phyloP scores from a whole-genome alignment of 2,329 filamentous ascomycete species.

The Cladosporium sp. region DNA sequence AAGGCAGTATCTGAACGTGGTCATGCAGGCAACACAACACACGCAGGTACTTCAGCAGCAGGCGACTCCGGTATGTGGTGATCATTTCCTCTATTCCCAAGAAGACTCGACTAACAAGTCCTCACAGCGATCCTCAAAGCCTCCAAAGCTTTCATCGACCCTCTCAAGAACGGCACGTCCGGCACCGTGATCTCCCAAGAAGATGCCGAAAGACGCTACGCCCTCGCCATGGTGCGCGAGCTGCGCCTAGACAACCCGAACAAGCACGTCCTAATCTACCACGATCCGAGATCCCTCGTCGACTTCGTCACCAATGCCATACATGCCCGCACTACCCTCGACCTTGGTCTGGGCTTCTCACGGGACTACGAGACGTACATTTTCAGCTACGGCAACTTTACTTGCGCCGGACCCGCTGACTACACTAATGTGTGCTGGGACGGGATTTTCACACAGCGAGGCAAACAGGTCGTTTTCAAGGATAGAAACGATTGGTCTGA shows the following conservation, averaged over 20 bases:
- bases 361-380: not conserved
- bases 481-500: no score
- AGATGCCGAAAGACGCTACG: not conserved
- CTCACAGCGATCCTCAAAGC: not conserved
- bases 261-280: slow-evolving; percentile 1
- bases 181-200: not conserved
- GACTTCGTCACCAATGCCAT: not conserved
- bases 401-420: not conserved
- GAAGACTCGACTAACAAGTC: not conserved
- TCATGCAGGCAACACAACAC: no score
- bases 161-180: not conserved
- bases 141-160: not conserved
- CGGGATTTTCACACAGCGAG: not conserved
- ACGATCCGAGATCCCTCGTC: not conserved
- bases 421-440: not conserved
- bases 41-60: no score
- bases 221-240: not conserved
- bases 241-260: not conserved
- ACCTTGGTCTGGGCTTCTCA: not conserved
- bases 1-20: no score
- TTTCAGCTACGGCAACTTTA: not conserved
- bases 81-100: not conserved
- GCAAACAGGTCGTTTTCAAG: not conserved
- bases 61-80: not conserved
- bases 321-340: not conserved